Evolutionary conservation across 805 yeast genomes (phyloP), one percentile per base, ranked within the genome.

Genomic region (Spathaspora gorwiae): DNA sequence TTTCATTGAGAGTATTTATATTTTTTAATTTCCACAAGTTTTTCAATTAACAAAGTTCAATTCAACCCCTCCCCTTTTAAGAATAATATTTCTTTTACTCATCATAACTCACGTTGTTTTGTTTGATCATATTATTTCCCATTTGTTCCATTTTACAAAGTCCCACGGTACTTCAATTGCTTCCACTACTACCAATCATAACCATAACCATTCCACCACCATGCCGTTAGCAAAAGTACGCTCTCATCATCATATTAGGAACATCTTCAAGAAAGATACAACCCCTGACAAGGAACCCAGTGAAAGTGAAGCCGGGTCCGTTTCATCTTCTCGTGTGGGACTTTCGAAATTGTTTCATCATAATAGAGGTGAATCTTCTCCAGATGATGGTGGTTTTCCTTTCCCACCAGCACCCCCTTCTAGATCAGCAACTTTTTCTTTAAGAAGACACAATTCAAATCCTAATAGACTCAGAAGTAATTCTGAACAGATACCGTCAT

Each of bases 331-430:
- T 15, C 53, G 48, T 13, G 39, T 34, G 9, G 60, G 56, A 11
- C 42, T 60, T 30, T 46, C 54, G 5, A 57, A 54, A 43, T 31
- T 58, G 14, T 58, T 58, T 38, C 64, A 58, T 35, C 59, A 56
- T 40, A 46, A 48, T 39, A 43, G 51, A 4, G 44, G 46, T 9
- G 40, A 11, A 9, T 9, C 32, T 29, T 9, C 32, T 29, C 32
- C 32, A 9, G 32, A 44, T 15, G 39, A 40, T 29, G 37, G 27
- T 13, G 39, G 29, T 15, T 26, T 34, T 38, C 41, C 24, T 14
- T 39, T 51, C 35, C 37, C 40, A 26, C 11, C 40, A 29, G 63
- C 35, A 53, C 59, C 11, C 24, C 51, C 61, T 2, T 53, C 61
- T 11, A 37, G 50, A 8, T 48, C 54, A 14, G 53, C 59, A 13